phyloP scores from a whole-genome alignment of 2,329 filamentous ascomycete species.

The Colletotrichum sublineola region DNA sequence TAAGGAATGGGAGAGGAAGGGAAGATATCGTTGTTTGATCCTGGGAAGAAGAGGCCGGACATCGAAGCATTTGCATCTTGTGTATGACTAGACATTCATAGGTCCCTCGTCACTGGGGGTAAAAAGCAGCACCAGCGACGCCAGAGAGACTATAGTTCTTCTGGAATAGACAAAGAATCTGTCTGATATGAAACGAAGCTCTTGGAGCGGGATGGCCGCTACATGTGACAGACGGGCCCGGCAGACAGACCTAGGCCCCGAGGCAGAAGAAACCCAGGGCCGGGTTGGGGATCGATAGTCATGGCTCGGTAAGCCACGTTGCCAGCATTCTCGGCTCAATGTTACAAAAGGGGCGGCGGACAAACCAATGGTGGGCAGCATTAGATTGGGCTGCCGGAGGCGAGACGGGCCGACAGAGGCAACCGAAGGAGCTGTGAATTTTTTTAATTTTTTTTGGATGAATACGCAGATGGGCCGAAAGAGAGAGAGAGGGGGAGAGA shows the following conservation, averaged over 20 bases:
- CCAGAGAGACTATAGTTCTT: not conserved
- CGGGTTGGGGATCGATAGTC: not conserved
- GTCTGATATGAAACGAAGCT: not conserved
- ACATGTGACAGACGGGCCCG: conserved; percentile 20
- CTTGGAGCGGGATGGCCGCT: conserved; percentile 17
- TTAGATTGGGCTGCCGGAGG: not conserved
- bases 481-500: too few species aligned
- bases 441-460: not conserved
- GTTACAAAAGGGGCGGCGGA: not conserved
- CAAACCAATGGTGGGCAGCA: not conserved
- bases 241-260: too few species aligned
- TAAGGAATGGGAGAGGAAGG: not conserved
- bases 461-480: not conserved
- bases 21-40: conserved; percentile 6
- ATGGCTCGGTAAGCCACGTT: not conserved
- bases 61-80: not conserved
- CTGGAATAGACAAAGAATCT: conserved; percentile 13
- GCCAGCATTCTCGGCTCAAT: not conserved
- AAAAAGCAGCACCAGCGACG: not conserved
- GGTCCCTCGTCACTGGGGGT: not conserved
- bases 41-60: not conserved
- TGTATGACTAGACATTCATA: conserved; percentile 9
- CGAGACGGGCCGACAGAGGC: conserved; percentile 16
- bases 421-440: too few species aligned
- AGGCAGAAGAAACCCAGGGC: conserved; percentile 1